phyloP scores from a whole-genome alignment of 2,329 filamentous ascomycete genomes.

The Ophiocordyceps unilateralis region DNA sequence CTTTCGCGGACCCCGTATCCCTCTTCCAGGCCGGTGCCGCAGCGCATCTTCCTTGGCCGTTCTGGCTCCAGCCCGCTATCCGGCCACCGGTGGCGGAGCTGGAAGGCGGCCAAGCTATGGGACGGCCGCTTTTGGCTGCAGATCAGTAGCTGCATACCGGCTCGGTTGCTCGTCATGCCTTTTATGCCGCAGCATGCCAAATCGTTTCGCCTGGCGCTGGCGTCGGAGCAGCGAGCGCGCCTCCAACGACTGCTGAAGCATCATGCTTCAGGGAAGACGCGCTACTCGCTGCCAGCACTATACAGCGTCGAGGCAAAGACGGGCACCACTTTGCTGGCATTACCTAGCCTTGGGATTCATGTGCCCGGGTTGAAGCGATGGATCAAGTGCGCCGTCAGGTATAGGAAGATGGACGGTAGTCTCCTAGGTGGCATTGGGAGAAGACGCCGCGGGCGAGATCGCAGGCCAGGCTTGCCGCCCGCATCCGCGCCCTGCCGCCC shows the following conservation, averaged over 20 bases:
- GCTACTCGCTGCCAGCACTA: constrained; percentile 37
- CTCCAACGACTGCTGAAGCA: constrained; percentile 27
- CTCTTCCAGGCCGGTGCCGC: constrained; percentile 16
- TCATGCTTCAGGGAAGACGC: constrained; percentile 35
- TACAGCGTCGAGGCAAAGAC: constrained; percentile 23
- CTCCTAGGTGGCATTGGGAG: constrained; percentile 13
- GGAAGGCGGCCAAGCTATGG: constrained; percentile 24
- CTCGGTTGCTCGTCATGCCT: constrained; percentile 25
- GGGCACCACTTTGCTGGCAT: constrained; percentile 26
- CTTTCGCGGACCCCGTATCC: constrained; percentile 29
- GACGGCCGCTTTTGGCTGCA: constrained; percentile 48
- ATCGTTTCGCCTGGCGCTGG: constrained; percentile 27
- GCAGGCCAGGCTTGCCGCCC: neutral
- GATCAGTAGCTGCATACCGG: constrained; percentile 23
- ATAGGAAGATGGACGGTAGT: constrained; percentile 28
- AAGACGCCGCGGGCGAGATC: neutral
- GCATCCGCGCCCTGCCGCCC: neutral
- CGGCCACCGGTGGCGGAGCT: constrained; percentile 13
- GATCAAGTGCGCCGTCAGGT: constrained; percentile 31
- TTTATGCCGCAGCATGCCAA: constrained; percentile 26
- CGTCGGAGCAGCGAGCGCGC: constrained; percentile 10
- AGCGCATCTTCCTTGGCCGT: constrained; percentile 7
- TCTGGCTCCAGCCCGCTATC: no score
- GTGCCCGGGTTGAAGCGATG: constrained; percentile 28
- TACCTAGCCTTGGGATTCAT: constrained; percentile 33